A percentile compares a stretch with the other conserved stretches of the same genome.
These are phyloP conservation scores for Pseudisothecium myosuroides DNA, from an alignment of 225 moss, liverwort and hornwort species.

Conservation along the genomic window DNA sequence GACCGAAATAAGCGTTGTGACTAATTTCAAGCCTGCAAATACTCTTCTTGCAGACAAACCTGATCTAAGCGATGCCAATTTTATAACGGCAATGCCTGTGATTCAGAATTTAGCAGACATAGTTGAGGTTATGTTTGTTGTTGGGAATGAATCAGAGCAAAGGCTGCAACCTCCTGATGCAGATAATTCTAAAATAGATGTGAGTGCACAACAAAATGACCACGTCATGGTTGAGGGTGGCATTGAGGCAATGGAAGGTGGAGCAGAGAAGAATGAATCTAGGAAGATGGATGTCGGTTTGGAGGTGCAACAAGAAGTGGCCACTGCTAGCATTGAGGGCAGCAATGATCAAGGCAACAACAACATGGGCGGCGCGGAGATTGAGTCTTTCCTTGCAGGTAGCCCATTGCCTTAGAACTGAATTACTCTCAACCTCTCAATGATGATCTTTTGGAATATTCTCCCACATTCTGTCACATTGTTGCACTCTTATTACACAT, in stretches of 20 bases:
- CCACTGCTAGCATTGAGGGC: neutral
- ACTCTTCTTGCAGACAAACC: neutral
- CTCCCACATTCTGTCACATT: neutral
- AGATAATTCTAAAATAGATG: neutral
- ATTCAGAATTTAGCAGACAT: neutral
- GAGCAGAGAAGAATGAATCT: neutral
- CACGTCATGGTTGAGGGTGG: neutral
- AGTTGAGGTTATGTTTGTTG: constrained; percentile 1
- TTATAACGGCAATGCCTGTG: neutral
- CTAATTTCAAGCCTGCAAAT: neutral
- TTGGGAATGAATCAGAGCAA: neutral
- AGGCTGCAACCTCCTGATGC: neutral
- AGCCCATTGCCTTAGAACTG: neutral
- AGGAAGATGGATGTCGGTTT: neutral
- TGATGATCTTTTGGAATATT: too few species aligned
- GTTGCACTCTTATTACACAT: too few species aligned
- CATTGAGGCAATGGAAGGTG: neutral
- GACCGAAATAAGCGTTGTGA: neutral
- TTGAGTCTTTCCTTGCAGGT: constrained; percentile 10
- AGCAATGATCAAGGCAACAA: neutral
- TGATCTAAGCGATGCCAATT: neutral
- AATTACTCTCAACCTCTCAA: neutral
- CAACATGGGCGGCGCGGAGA: neutral
- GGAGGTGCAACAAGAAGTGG: neutral
- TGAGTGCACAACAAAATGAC: neutral